These are phyloP conservation scores for Dendrocalamus latiflorus DNA, from an alignment of 202 grass and related monocot genomes.

Conservation along the genomic window DNA sequence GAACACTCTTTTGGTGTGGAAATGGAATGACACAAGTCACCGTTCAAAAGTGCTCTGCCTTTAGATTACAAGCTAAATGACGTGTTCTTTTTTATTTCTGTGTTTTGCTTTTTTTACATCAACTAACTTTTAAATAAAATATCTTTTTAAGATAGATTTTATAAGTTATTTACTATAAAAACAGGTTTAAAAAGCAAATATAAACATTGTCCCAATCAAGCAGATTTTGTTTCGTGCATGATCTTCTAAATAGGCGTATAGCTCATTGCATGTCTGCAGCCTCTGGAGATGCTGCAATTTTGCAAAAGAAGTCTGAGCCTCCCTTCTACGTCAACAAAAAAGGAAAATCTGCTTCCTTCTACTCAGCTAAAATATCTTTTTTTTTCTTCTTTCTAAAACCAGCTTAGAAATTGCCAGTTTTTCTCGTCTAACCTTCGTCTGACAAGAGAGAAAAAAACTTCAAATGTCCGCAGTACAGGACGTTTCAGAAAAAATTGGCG, in stretches of 20 bases:
- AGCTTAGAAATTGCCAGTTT: not conserved
- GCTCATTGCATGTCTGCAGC: not conserved
- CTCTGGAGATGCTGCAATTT: not conserved
- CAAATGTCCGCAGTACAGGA: not conserved
- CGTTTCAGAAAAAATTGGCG: not conserved
- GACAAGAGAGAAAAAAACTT: not conserved
- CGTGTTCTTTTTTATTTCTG: too few species aligned
- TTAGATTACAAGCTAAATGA: too few species aligned
- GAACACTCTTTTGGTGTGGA: too few species aligned
- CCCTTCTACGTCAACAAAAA: not conserved
- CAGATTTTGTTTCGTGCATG: not conserved
- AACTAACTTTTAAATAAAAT: too few species aligned
- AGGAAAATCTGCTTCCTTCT: not conserved
- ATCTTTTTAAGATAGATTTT: too few species aligned
- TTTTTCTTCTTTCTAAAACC: too few species aligned
- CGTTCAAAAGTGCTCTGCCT: too few species aligned
- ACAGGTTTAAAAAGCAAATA: too few species aligned
- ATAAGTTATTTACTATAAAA: too few species aligned
- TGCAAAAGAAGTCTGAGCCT: not conserved
- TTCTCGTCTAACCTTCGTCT: not conserved
- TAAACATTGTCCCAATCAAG: not conserved
- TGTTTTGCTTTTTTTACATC: too few species aligned
- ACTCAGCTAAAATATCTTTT: not conserved
- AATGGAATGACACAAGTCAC: too few species aligned
- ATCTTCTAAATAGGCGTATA: not conserved